Evolutionary conservation across 2,329 filamentous ascomycete species (phyloP).

Genomic region (Sclerotinia sclerotiorum): DNA sequence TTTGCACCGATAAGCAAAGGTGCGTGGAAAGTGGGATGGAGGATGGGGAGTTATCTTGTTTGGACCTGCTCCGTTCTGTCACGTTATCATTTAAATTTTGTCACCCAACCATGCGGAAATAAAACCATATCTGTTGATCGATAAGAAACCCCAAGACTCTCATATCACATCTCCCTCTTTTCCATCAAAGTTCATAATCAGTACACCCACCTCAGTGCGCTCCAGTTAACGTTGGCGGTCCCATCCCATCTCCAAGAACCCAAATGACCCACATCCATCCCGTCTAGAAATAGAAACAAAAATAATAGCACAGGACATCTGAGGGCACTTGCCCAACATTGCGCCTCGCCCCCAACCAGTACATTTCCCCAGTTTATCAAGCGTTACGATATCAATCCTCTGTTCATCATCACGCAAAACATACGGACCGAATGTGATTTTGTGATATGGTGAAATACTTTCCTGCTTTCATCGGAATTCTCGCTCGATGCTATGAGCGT

Average conservation of each 20-base stretch:
- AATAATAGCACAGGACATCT: neutral
- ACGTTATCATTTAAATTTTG: neutral
- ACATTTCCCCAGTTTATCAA: neutral
- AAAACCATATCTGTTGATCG: too few relatives aligned
- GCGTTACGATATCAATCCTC: neutral
- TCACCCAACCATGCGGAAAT: too few relatives aligned
- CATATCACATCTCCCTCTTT: neutral
- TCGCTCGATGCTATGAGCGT: neutral
- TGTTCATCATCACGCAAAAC: neutral
- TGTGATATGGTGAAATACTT: neutral
- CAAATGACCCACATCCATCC: neutral
- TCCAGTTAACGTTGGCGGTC: neutral
- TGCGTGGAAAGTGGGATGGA: neutral
- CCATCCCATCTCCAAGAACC: neutral
- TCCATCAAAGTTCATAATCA: neutral
- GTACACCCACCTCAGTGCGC: neutral
- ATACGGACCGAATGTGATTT: neutral
- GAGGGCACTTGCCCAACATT: neutral
- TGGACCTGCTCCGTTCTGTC: neutral
- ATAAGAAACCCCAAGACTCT: neutral
- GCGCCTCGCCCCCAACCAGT: neutral
- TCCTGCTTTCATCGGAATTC: neutral
- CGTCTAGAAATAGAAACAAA: slow-evolving; percentile 11
- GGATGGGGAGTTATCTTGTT: too few relatives aligned
- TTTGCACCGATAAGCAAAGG: neutral